These are phyloP conservation scores for Rhizomucor pusillus DNA, from an alignment of 371 early-diverging fungal species.

Conservation along the genomic window DNA sequence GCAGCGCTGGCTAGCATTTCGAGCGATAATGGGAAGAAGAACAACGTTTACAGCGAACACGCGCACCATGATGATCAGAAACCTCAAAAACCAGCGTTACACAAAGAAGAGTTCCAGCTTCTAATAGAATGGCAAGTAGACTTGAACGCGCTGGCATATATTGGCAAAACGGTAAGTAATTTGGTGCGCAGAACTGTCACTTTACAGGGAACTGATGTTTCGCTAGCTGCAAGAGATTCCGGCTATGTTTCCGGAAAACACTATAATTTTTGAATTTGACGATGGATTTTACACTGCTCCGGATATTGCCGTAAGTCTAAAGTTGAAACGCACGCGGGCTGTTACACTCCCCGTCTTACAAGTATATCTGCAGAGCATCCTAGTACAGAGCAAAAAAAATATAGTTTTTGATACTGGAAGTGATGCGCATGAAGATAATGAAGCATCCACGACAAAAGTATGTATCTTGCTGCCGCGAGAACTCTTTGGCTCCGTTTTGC, in stretches of 20 bases:
- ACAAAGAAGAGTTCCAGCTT: constrained; percentile 25
- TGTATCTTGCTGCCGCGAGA: background rate
- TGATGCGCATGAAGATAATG: constrained; percentile 19
- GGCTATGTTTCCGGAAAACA: constrained; percentile 48
- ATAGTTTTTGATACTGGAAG: constrained; percentile 8
- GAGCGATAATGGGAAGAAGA: background rate
- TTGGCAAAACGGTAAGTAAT: constrained; percentile 43
- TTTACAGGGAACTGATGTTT: background rate
- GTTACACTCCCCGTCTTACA: background rate
- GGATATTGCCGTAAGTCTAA: constrained; percentile 27
- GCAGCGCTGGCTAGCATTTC: constrained; percentile 10
- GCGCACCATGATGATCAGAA: constrained; percentile 3
- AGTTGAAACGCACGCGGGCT: background rate
- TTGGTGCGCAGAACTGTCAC: background rate
- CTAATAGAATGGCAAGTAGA: constrained; percentile 55
- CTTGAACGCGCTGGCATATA: constrained; percentile 41
- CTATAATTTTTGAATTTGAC: constrained; percentile 48
- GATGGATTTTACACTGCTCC: constrained; percentile 59
- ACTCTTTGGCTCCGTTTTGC: background rate
- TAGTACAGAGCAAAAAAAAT: no score
- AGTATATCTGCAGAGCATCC: no score
- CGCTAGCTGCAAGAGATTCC: constrained; percentile 36
- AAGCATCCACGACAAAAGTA: constrained; percentile 19
- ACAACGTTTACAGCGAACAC: background rate
- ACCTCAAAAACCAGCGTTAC: background rate